These are phyloP conservation scores for Darksidea phi DNA, from an alignment of 495 filamentous ascomycete species.

Conservation along the genomic window DNA sequence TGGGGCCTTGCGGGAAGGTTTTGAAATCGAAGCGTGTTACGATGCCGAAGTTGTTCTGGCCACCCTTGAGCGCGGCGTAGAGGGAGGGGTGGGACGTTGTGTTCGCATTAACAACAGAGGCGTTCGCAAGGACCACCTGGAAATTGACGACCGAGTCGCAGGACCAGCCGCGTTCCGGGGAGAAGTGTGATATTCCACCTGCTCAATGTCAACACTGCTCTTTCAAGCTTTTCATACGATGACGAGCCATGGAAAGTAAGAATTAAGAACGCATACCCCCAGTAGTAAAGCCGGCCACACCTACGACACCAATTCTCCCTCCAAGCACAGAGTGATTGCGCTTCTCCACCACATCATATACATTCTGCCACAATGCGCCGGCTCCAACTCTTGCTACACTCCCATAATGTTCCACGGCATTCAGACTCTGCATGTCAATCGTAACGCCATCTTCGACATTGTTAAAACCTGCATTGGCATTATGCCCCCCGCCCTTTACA, in stretches of 20 bases:
- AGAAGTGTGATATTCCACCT: constrained; percentile 41
- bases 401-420: background rate
- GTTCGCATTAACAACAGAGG: constrained; percentile 36
- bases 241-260: constrained; percentile 12
- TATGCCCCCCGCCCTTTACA: constrained; percentile 37
- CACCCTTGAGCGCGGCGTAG: constrained; percentile 46
- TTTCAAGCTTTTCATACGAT: constrained; percentile 10
- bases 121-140: constrained; percentile 38
- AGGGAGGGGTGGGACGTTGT: constrained; percentile 40
- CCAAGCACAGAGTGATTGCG: constrained; percentile 30
- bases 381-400: constrained; percentile 28
- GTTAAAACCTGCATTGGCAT: constrained; percentile 5
- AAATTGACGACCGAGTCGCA: constrained; percentile 42
- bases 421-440: constrained; percentile 15
- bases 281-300: constrained; percentile 37
- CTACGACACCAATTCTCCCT: constrained; percentile 31
- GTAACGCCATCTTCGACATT: constrained; percentile 18
- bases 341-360: constrained; percentile 32
- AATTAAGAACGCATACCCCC: constrained; percentile 27
- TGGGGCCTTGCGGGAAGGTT: constrained; percentile 26
- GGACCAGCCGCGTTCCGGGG: constrained; percentile 33
- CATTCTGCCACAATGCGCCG: constrained; percentile 35
- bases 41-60: constrained; percentile 49
- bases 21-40: constrained; percentile 40
- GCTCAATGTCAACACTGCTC: background rate